Base-by-base conservation (phyloP, 2,329 filamentous ascomycete genomes). In the Talaromyces albobiverticillius region DNA sequence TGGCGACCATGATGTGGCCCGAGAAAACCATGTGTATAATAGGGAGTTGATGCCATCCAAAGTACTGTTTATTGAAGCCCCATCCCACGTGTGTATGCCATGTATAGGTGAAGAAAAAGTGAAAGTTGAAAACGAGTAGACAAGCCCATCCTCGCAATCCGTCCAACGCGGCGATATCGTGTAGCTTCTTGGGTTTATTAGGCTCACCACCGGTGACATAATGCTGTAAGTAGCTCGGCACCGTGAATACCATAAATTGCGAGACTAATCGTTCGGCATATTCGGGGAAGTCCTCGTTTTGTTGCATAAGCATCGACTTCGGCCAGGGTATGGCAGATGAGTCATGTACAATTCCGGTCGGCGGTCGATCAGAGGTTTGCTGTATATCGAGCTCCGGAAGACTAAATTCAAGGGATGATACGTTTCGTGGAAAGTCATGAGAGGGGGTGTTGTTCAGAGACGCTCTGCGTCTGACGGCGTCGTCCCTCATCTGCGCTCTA, bases 1-100 rank as follows among this genome's bases (percentile, higher is more conserved):
- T 72, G 43, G 70, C 68, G 13, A 78, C 75, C 74, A 76, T 75
- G 56, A 76, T 71, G 57, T 77, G 74, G 22, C 76, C 74, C 3
- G 73, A 71, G 53, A 74, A 72, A 23, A 75, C 58, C 58, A 75
- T 62, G 47, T 75, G 71, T 20, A 76, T 48, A 58, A 76, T 65
- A 10, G 74, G 74, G 4, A 74, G 60, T 57, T 76, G 72, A 49
- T 72, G 67, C 13, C 73, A 58, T 2, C 67, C 66, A 57, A 68
- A 75, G 40, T 75, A 75, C 32, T 70, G 64, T 9, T 67, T 65
- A 16, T 64, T 68, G 46, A 75, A 75, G 1, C 71, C 71, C 70
- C 71, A 73, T 40, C 71, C 71, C 34, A 71, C 56, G 6, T 66
- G 64, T 13, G 71, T 69, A 51, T 70, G 70, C 65, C 73, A 71